Base-by-base conservation (phyloP, 1,284 basidiomycete species). In the Athelia psychrophila region DNA sequence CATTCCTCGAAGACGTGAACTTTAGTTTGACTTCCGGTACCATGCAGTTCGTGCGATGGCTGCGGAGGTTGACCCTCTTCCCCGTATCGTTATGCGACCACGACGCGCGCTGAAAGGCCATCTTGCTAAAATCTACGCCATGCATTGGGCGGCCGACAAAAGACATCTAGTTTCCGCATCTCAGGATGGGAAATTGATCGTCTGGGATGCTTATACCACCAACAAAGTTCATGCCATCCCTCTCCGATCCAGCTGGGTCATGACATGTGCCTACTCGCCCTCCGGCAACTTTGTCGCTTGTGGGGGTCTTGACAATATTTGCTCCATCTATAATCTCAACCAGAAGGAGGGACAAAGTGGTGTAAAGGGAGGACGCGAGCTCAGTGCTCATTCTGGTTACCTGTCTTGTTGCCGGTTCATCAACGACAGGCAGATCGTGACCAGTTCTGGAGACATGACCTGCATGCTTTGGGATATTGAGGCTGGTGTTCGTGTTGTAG, bases 401-500 rank as follows among this genome's bases (percentile, higher is more conserved):
- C 86, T 99, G 60, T 91, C 87, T 63, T 98, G 96, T 79, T 98
- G 96, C 75, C 88, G 96, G 40, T 99, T 99, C 78, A 86, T 98
- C 76, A 98, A 93, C 66, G 97, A 99, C 74, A 83, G 95, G 54
- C 95, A 99, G 79, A 98, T 99, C 63, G 86, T 99, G 56, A 99
- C 96, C 25, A 90, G 86, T 58, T 98, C 95, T 18, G 96, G 96
- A 55, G 96, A 99, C 72, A 99, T 98, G 95, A 97, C 95, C 38
- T 98, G 97, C 70, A 98, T 99, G 94, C 81, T 98, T 36, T 99
- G 97, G 96, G 96, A 99, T 72, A 93, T 99, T 58, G 95, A 98
- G 70, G 93, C 93, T 24, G 97, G 96, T 58, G 93, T 95, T 2
- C 81, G 95, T 56, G 91, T 95, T 15, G 88, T 94, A 61, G 96